Base-by-base conservation (phyloP, 352 stramenopile species). In the Pythium periplocum region DNA sequence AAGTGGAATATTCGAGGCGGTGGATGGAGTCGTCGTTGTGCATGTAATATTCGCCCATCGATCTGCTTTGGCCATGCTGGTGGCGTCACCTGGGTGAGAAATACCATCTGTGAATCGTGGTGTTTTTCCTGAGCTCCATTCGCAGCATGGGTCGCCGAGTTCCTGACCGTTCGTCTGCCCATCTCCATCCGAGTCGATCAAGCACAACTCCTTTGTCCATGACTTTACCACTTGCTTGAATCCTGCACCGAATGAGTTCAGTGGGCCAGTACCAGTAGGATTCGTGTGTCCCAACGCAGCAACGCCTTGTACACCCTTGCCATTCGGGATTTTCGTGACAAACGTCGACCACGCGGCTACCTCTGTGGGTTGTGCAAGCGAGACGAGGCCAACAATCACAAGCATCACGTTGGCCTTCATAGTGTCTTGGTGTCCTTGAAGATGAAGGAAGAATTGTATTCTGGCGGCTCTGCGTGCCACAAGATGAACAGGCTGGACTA, bases 111-210 rank as follows among this genome's bases (percentile, higher is more conserved):
- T 36, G 39, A 38, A 47, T 4, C 12, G 4, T 3, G 42, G 41
- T 6, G 12, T 45, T 10, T n/a, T 33, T 10, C 41, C 42, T 11
- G 31, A 30, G 43, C 7, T 62, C 65, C 67, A 83, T 37, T 60
- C 39, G 50, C 74, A 87, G 61, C 62, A 69, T 40, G 74, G 77
- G 54, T 86, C 78, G 17, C 74, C 78, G 0, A 88, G 62, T 43
- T 89, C 78, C 54, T 82, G 52, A 36, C 76, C 78, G 48, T 89
- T 87, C 41, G 68, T 86, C 17, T 68, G 57, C 3, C 73, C 75
- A 46, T 89, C 78, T 31, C 68, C 68, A 51, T 87, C 76, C 9
- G 59, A 68, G 49, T 89, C 76, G 12, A 55, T 53, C 51, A 78
- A 30, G 59, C 78, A 87, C 30, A 80, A 51, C 51, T 63, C 69